Conservation (phyloP, 1,139 yeast genomes). For the Candida smagusa region DNA sequence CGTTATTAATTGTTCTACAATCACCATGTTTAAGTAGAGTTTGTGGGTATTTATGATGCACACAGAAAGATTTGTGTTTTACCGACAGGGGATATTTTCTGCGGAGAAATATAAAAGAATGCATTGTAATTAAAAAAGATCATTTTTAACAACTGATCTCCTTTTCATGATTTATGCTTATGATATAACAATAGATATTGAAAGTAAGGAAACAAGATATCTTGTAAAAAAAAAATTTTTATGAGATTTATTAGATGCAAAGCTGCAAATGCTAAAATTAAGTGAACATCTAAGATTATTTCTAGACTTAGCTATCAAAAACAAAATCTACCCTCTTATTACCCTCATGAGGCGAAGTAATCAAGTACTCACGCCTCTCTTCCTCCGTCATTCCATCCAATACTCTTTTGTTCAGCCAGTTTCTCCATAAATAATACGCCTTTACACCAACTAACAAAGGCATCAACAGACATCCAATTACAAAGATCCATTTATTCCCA, state of each 20-base stretch:
- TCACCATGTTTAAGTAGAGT: too few relatives aligned
- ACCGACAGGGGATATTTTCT: too few relatives aligned
- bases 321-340: conserved; percentile 19
- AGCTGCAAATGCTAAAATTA: background rate
- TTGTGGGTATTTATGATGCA: too few relatives aligned
- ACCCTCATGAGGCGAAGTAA: conserved; percentile 13
- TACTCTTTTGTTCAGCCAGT: conserved; percentile 11
- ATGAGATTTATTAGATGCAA: too few relatives aligned
- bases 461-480: conserved; percentile 30
- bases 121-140: too few relatives aligned
- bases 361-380: conserved; percentile 13
- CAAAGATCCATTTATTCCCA: conserved; percentile 43
- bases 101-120: too few relatives aligned
- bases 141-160: too few relatives aligned
- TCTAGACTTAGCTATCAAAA: conserved; percentile 10
- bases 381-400: conserved; percentile 15
- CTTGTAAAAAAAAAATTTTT: too few relatives aligned
- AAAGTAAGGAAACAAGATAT: too few relatives aligned
- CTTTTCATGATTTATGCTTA: too few relatives aligned
- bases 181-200: background rate
- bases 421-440: conserved; percentile 15
- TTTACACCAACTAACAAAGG: conserved; percentile 13
- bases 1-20: too few relatives aligned
- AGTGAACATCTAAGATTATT: background rate
- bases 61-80: too few relatives aligned